Evolutionary conservation across 257 asterid species (phyloP).

Genomic region (Cinchona pubescens): DNA sequence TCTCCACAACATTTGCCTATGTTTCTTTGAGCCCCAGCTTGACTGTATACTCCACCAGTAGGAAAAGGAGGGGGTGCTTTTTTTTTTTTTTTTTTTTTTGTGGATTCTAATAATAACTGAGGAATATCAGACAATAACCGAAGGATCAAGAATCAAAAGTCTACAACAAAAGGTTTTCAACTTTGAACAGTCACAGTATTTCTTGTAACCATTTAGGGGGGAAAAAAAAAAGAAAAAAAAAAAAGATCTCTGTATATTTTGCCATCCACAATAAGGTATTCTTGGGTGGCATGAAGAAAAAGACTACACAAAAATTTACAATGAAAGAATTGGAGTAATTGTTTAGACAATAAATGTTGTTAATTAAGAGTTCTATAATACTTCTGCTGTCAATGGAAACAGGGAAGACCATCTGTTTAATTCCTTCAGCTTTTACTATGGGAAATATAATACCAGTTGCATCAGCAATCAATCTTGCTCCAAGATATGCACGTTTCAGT

Average conservation of each 20-base stretch:
- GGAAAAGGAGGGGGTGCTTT: no score
- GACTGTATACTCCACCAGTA: no score
- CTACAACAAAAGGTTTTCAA: no score
- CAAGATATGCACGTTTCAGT: constrained; percentile 15
- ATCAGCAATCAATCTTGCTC: constrained; percentile 21
- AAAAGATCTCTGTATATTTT: neutral
- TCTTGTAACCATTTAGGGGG: no score
- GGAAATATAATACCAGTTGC: constrained; percentile 26
- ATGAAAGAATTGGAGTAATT: constrained; percentile 17
- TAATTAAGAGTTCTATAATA: constrained; percentile 12
- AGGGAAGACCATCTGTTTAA: constrained; percentile 26
- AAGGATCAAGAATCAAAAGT: no score
- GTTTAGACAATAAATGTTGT: neutral
- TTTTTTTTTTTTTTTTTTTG: no score
- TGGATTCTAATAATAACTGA: no score
- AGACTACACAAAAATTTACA: constrained; percentile 9
- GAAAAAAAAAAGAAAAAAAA: neutral
- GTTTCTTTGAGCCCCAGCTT: no score
- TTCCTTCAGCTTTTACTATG: constrained; percentile 26
- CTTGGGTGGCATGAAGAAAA: neutral
- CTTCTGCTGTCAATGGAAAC: constrained; percentile 30
- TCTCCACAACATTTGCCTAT: no score
- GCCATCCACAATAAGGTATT: neutral
- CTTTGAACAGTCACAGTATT: neutral
- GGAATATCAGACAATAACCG: no score